phyloP scores from a whole-genome alignment of 2,329 filamentous ascomycete species.

The Talaromyces sp. region DNA sequence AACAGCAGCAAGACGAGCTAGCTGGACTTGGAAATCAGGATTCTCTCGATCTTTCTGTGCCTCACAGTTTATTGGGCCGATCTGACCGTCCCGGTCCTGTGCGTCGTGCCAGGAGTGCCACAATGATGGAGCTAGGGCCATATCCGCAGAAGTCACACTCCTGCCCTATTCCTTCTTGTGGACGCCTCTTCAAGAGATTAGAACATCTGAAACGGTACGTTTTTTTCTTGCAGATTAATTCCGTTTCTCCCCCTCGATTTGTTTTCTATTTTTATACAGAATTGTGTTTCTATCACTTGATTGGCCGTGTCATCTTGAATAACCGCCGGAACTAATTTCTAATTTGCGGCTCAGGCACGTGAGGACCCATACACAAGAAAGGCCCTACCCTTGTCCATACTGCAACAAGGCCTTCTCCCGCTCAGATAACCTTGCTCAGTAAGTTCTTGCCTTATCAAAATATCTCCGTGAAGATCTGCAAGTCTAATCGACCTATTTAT shows the following conservation, averaged over 20 bases:
- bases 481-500: constrained; percentile 35
- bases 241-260: constrained; percentile 7
- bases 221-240: constrained; percentile 22
- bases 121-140: constrained; percentile 91
- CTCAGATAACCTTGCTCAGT: constrained; percentile 99
- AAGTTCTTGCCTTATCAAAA: constrained; percentile 40
- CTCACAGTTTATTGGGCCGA: constrained; percentile 58
- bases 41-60: constrained; percentile 51
- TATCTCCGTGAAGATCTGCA: neutral
- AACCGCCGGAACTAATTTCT: constrained; percentile 49
- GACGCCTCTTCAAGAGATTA: constrained; percentile 95
- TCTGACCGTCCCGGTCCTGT: constrained; percentile 68
- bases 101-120: constrained; percentile 87
- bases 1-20: constrained; percentile 45
- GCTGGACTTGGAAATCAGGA: constrained; percentile 69
- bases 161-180: constrained; percentile 97
- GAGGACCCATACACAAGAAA: constrained; percentile 98
- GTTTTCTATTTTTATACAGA: constrained; percentile 26
- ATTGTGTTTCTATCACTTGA: constrained; percentile 12
- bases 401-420: constrained; percentile 99
- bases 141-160: constrained; percentile 98
- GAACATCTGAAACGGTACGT: constrained; percentile 98
- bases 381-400: constrained; percentile 93
- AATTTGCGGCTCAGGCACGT: constrained; percentile 70
- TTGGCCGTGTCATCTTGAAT: constrained; percentile 40